Percentiles rank a stretch among this genome's conserved stretches.
Evolutionary conservation across 768 basidiomycete genomes (phyloP).

Genomic region (Tulasnella sp.): DNA sequence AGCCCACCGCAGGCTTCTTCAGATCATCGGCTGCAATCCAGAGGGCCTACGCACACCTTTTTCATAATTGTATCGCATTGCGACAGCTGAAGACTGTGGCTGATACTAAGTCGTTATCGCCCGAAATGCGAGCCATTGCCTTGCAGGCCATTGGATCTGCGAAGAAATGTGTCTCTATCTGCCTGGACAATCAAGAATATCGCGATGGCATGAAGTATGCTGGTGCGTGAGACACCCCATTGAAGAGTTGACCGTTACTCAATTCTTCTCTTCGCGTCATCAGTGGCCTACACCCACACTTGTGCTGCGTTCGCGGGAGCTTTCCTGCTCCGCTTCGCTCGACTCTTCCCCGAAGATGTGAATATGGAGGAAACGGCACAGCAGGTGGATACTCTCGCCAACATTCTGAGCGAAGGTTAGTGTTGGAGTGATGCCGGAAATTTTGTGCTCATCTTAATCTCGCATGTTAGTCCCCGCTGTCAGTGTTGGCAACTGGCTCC

Average conservation of each 20-base stretch:
- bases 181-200: conserved; percentile 23
- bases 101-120: conserved; percentile 22
- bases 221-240: conserved; percentile 7
- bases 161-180: conserved; percentile 24
- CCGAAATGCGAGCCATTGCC: conserved; percentile 24
- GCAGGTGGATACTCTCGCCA: conserved; percentile 22
- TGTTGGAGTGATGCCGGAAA: neutral
- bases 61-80: conserved; percentile 23
- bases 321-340: conserved; percentile 24
- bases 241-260: neutral
- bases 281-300: conserved; percentile 26
- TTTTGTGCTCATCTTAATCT: neutral
- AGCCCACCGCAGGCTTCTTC: conserved; percentile 22
- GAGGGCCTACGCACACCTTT: conserved; percentile 24
- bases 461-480: conserved; percentile 21
- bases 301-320: conserved; percentile 25
- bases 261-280: neutral
- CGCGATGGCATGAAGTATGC: conserved; percentile 23
- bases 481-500: conserved; percentile 21
- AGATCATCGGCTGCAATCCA: conserved; percentile 25
- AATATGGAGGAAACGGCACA: conserved; percentile 22
- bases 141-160: conserved; percentile 23
- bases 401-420: conserved; percentile 23
- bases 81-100: conserved; percentile 20
- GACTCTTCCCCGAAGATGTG: conserved; percentile 24